Evolutionary conservation across 371 early-diverging fungal species (phyloP).

Genomic region (Rhizopus delemar): DNA sequence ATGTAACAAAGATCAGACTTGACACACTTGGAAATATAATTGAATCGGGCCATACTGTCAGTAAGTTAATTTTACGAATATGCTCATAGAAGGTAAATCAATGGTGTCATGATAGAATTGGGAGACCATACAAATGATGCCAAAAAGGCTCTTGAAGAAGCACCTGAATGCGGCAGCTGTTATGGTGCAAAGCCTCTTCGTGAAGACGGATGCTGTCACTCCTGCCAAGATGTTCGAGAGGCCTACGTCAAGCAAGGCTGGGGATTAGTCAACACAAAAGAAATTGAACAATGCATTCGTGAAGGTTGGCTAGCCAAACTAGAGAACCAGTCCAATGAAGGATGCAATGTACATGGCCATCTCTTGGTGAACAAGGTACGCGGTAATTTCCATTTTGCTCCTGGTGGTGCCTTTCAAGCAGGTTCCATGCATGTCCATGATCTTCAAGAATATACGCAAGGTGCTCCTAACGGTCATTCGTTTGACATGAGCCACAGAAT

Average conservation of each 20-base stretch:
- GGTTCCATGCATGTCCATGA: constrained; percentile 86
- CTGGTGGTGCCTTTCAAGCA: constrained; percentile 85
- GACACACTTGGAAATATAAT: constrained; percentile 68
- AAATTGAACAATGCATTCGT: constrained; percentile 88
- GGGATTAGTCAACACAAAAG: constrained; percentile 73
- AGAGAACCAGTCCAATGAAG: constrained; percentile 81
- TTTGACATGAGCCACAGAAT: constrained; percentile 87
- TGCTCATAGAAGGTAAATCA: background rate
- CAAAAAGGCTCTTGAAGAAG: constrained; percentile 43
- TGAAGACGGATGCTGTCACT: constrained; percentile 89
- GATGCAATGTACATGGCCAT: constrained; percentile 85
- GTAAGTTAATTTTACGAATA: constrained; percentile 31
- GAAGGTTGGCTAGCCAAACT: constrained; percentile 83
- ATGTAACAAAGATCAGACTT: constrained; percentile 80
- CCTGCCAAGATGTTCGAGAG: constrained; percentile 88
- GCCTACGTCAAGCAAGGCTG: constrained; percentile 84
- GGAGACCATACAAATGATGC: constrained; percentile 50
- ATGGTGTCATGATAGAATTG: constrained; percentile 29
- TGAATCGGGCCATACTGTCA: constrained; percentile 52
- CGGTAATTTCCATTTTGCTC: constrained; percentile 91
- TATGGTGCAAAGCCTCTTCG: constrained; percentile 73
- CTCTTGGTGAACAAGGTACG: constrained; percentile 89
- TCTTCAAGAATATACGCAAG: constrained; percentile 57
- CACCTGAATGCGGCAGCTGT: constrained; percentile 86
- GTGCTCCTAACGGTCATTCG: constrained; percentile 50